phyloP scores from a whole-genome alignment of 164 flowering plant species.

The Magnolia sinica region DNA sequence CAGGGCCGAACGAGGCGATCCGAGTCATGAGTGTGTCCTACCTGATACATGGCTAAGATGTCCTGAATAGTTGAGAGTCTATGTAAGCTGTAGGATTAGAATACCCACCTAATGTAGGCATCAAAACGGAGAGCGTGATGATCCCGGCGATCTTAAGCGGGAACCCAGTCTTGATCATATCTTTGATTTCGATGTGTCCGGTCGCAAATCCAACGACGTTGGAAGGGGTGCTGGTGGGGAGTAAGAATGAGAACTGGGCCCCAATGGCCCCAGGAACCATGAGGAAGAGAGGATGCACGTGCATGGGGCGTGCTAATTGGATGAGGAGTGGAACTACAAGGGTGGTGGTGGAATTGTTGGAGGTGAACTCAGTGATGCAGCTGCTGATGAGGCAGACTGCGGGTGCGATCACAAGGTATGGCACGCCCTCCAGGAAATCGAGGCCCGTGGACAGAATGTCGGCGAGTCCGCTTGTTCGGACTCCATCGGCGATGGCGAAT shows the following conservation, averaged over 20 bases:
- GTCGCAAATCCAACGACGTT: slow-evolving; percentile 87
- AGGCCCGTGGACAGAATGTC: slow-evolving; percentile 48
- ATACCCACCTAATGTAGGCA: slow-evolving; percentile 82
- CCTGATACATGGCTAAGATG: not conserved
- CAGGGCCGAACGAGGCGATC: not conserved
- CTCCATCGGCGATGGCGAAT: slow-evolving; percentile 88
- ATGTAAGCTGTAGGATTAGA: not conserved
- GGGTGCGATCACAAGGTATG: slow-evolving; percentile 71
- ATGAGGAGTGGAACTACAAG: slow-evolving; percentile 66
- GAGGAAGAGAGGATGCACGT: slow-evolving; percentile 60
- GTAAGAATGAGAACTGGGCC: slow-evolving; percentile 71
- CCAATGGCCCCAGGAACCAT: slow-evolving; percentile 90
- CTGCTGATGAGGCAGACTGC: slow-evolving; percentile 57
- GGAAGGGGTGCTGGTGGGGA: slow-evolving; percentile 82
- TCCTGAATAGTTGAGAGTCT: not conserved
- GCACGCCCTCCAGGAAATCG: slow-evolving; percentile 49
- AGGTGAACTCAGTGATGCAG: slow-evolving; percentile 70
- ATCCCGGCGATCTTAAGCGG: slow-evolving; percentile 70
- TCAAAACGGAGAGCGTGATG: slow-evolving; percentile 45
- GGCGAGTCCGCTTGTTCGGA: slow-evolving; percentile 72
- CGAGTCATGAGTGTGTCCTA: not conserved
- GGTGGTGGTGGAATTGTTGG: slow-evolving; percentile 82
- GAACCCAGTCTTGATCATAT: slow-evolving; percentile 72
- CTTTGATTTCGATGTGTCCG: slow-evolving; percentile 62
- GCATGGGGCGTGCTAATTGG: slow-evolving; percentile 63